Conservation (phyloP, 2,329 filamentous ascomycete genomes). For the Lachnum nothofagi region DNA sequence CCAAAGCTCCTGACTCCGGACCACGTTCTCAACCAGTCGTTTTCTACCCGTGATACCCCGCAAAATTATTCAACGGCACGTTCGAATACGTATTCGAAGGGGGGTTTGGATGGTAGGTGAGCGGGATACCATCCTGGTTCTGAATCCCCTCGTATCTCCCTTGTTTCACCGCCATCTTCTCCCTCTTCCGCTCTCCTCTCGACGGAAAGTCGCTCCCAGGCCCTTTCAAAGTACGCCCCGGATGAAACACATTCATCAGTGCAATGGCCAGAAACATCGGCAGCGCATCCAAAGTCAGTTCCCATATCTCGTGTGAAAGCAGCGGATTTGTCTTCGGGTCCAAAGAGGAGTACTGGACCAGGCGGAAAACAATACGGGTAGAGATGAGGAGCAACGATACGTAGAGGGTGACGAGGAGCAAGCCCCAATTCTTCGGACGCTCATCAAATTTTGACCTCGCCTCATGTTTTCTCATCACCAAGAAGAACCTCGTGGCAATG, state of each 20-base stretch:
- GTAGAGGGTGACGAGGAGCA: constrained; percentile 38
- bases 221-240: constrained; percentile 12
- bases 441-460: background rate
- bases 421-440: constrained; percentile 14
- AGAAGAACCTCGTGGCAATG: constrained; percentile 37
- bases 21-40: no score
- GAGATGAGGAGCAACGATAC: constrained; percentile 40
- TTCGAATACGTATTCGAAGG: no score
- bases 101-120: no score
- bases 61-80: no score
- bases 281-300: constrained; percentile 42
- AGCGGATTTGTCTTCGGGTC: constrained; percentile 36
- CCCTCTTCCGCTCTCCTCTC: background rate
- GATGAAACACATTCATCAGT: constrained; percentile 34
- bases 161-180: background rate
- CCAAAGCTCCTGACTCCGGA: no score
- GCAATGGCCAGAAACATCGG: constrained; percentile 37
- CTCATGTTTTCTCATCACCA: constrained; percentile 8
- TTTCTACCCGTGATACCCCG: no score
- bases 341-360: constrained; percentile 43
- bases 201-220: constrained; percentile 1
- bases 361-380: constrained; percentile 30
- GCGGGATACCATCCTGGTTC: no score
- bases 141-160: background rate
- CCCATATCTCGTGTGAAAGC: constrained; percentile 39